Conservation (phyloP, 2,329 filamentous ascomycete species). For the Cordyceps militaris region DNA sequence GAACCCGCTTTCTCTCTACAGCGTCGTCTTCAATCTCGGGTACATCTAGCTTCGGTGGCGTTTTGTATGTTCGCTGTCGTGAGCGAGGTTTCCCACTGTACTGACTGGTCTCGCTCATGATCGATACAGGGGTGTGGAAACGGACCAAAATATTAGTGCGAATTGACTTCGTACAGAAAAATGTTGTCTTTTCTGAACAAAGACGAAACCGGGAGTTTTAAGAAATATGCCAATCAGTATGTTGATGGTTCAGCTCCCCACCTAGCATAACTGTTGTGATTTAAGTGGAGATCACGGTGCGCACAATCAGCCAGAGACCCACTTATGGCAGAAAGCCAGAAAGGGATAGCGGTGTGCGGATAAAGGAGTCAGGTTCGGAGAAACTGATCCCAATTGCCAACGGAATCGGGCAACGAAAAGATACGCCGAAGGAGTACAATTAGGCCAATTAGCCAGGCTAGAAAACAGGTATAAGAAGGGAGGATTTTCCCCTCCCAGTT, state of each 20-base stretch:
- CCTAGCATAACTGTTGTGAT: too few species aligned
- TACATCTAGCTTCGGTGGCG: slow-evolving; percentile 33
- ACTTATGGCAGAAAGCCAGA: too few species aligned
- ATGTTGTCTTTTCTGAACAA: background rate
- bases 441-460: too few species aligned
- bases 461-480: too few species aligned
- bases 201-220: background rate
- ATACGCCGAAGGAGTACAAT: too few species aligned
- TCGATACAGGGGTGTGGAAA: background rate
- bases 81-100: slow-evolving; percentile 22
- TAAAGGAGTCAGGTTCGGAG: too few species aligned
- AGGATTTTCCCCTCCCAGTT: too few species aligned
- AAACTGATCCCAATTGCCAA: too few species aligned
- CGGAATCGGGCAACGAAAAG: too few species aligned
- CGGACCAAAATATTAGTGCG: background rate
- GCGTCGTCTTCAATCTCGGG: slow-evolving; percentile 45
- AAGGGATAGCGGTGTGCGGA: too few species aligned
- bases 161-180: background rate
- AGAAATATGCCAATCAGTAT: background rate
- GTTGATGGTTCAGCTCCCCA: slow-evolving; percentile 1
- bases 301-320: too few species aligned
- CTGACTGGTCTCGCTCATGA: background rate
- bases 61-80: slow-evolving; percentile 35
- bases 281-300: too few species aligned
- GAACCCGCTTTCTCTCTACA: slow-evolving; percentile 43